Conservation (phyloP, 2,329 filamentous ascomycete genomes). For the Cucurbitaria berberidis region DNA sequence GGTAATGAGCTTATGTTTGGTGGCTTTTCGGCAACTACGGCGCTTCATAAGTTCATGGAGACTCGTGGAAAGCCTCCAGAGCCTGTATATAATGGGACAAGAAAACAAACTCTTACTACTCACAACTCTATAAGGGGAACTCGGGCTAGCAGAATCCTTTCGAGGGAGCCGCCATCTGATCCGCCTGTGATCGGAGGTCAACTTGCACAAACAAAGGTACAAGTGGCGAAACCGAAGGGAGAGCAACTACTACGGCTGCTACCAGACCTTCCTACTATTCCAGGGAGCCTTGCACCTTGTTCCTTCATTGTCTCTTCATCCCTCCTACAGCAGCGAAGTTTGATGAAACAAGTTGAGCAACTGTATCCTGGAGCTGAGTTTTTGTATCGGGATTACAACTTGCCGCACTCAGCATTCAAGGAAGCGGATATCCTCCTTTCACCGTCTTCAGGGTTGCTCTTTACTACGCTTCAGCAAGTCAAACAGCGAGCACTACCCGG, state of each 20-base stretch:
- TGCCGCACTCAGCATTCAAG: slow-evolving; percentile 34
- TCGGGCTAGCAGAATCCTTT: background rate
- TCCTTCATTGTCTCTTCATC: slow-evolving; percentile 61
- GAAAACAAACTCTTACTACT: background rate
- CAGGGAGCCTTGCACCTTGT: slow-evolving; percentile 28
- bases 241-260: background rate
- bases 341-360: slow-evolving; percentile 60
- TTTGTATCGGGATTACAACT: slow-evolving; percentile 66
- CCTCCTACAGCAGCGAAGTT: slow-evolving; percentile 52
- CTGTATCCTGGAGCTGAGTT: slow-evolving; percentile 59
- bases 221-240: background rate
- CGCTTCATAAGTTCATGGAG: slow-evolving; percentile 60
- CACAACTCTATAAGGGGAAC: background rate
- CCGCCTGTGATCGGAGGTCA: background rate
- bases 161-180: background rate
- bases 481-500: slow-evolving; percentile 75
- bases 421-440: slow-evolving; percentile 79
- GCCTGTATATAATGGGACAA: background rate
- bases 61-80: slow-evolving; percentile 47
- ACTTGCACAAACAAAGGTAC: background rate
- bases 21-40: slow-evolving; percentile 51
- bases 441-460: slow-evolving; percentile 69
- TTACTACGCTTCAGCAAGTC: slow-evolving; percentile 73
- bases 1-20: slow-evolving; percentile 41
- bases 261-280: slow-evolving; percentile 34